A percentile compares a stretch with the other conserved stretches of the same genome.
phyloP scores from a whole-genome alignment of 2,329 filamentous ascomycete genomes.

The Nectriaceae sp. region DNA sequence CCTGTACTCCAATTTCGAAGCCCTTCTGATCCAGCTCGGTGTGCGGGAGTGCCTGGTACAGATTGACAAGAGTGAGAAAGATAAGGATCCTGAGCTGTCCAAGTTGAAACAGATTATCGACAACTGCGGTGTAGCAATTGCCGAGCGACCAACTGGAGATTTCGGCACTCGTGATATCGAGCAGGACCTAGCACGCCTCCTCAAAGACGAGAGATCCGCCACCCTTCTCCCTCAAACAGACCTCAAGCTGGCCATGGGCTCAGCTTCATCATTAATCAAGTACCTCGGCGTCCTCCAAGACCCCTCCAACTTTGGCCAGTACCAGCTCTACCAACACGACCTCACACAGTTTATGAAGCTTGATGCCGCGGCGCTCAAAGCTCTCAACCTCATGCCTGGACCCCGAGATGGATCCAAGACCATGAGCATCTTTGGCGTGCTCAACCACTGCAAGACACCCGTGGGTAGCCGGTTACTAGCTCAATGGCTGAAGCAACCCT shows the following conservation, averaged over 20 bases:
- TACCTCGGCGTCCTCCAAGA: conserved; percentile 92
- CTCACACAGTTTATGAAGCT: conserved; percentile 98
- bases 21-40: conserved; percentile 91
- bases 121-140: conserved; percentile 87
- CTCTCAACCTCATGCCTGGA: conserved; percentile 95
- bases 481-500: conserved; percentile 96
- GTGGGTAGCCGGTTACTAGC: conserved; percentile 86
- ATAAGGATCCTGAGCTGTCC: conserved; percentile 82
- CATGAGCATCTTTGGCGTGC: conserved; percentile 91
- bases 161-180: conserved; percentile 93
- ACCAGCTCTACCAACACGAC: conserved; percentile 96
- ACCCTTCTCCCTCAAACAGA: conserved; percentile 85
- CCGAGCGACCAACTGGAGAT: conserved; percentile 74
- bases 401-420: conserved; percentile 93
- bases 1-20: conserved; percentile 96
- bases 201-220: conserved; percentile 82
- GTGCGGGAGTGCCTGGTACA: conserved; percentile 93
- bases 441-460: conserved; percentile 98
- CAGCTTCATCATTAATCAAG: conserved; percentile 89
- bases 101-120: conserved; percentile 90
- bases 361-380: conserved; percentile 90
- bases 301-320: conserved; percentile 93
- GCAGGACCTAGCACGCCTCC: conserved; percentile 83
- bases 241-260: conserved; percentile 93
- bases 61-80: conserved; percentile 74